These are phyloP conservation scores for Lathyrus aphaca DNA, from an alignment of 306 rosid genomes.

Conservation along the genomic window DNA sequence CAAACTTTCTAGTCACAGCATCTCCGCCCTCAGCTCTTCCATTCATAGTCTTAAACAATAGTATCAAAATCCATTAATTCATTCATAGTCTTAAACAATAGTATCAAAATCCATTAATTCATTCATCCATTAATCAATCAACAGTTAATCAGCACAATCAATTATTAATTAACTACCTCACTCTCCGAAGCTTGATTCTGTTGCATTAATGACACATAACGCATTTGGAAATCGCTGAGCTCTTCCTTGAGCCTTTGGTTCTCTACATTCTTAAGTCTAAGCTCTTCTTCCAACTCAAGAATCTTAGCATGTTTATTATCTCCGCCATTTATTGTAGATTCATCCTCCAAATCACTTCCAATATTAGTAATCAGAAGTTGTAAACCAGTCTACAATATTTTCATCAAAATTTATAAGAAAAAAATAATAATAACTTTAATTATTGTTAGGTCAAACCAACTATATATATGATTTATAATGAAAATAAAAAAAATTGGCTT, in stretches of 20 bases:
- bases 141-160: background rate
- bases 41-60: constrained; percentile 42
- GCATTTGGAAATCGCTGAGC: constrained; percentile 79
- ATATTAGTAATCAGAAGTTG: constrained; percentile 65
- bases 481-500: constrained; percentile 14
- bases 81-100: constrained; percentile 34
- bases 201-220: constrained; percentile 59
- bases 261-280: constrained; percentile 68
- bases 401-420: background rate
- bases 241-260: constrained; percentile 74
- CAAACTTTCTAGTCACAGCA: constrained; percentile 58
- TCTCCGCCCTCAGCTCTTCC: constrained; percentile 52
- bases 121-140: too few relatives aligned
- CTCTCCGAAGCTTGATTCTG: constrained; percentile 22
- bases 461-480: too few relatives aligned
- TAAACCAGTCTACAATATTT: constrained; percentile 63
- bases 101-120: too few relatives aligned
- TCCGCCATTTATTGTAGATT: constrained; percentile 63
- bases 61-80: too few relatives aligned
- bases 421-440: too few relatives aligned
- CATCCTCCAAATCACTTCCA: constrained; percentile 86
- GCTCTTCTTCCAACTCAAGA: constrained; percentile 78
- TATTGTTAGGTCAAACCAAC: too few relatives aligned
- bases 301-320: constrained; percentile 61
- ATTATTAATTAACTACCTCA: constrained; percentile 39